A percentile compares a stretch with the other conserved stretches of the same genome.
Evolutionary conservation across 371 early-diverging fungal species (phyloP).

Genomic region (Cokeromyces recurvatus): DNA sequence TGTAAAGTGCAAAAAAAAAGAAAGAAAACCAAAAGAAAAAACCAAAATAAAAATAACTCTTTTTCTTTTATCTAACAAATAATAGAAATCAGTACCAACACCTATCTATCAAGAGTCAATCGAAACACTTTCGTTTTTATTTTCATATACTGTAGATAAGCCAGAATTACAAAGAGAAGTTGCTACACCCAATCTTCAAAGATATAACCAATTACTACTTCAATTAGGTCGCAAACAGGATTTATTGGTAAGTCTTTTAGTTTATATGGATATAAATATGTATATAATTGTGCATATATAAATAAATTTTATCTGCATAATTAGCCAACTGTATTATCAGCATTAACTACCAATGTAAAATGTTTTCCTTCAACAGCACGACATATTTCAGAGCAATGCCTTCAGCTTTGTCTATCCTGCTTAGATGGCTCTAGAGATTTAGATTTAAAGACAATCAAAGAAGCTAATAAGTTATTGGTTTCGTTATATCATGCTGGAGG

Average conservation of each 20-base stretch:
- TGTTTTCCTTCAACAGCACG: constrained; percentile 55
- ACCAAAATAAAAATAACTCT: no score
- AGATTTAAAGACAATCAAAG: constrained; percentile 23
- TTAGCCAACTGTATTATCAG: constrained; percentile 42
- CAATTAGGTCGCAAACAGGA: constrained; percentile 40
- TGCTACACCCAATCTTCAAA: constrained; percentile 46
- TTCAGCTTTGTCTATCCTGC: constrained; percentile 48
- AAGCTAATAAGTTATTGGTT: constrained; percentile 42
- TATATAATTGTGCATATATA: background rate
- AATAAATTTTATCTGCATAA: background rate
- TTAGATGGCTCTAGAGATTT: constrained; percentile 42
- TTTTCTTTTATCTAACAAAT: constrained; percentile 1
- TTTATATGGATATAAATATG: background rate
- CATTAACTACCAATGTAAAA: constrained; percentile 42
- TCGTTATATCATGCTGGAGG: constrained; percentile 38
- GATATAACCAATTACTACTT: constrained; percentile 46
- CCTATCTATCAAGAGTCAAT: constrained; percentile 40
- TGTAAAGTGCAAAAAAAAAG: no score
- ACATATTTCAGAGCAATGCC: constrained; percentile 43
- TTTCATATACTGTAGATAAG: constrained; percentile 44
- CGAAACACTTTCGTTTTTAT: constrained; percentile 39
- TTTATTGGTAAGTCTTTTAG: constrained; percentile 38
- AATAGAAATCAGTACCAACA: constrained; percentile 44
- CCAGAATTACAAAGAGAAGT: constrained; percentile 60
- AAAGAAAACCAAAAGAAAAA: no score